Base-by-base conservation (phyloP, 495 filamentous ascomycete genomes). In the Talaromyces wortmannii region DNA sequence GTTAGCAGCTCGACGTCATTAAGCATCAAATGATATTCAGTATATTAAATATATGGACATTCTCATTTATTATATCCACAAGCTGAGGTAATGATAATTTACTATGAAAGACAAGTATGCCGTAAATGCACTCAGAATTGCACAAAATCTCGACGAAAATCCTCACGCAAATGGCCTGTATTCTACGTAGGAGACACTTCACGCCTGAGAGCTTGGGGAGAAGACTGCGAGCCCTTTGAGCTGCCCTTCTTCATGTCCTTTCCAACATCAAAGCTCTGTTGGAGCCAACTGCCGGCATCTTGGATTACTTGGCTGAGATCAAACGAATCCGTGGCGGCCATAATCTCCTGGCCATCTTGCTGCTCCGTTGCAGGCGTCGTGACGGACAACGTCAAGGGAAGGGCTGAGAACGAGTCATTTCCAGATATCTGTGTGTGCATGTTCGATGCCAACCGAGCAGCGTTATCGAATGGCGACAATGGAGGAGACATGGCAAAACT, bases 271-370 rank as follows among this genome's bases (percentile, higher is more conserved):
- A 71, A 74, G 57, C 72, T 74, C 47, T 76, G 66, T 48, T 71
- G 70, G 29, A 77, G 55, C 72, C 72, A 77, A 52, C 68, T 76
- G 5, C 74, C 74, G 23, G 68, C 67, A 56, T 77, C 74, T 3
- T 67, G 71, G 33, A 77, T 74, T 0, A 71, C 71, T 60, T 77
- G 67, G 52, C 65, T 75, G 12, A 75, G 62, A 46, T 73, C 66
- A 31, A 75, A 73, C 23, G 63, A 68, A 7, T 74, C 71, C 5
- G 49, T 48, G 29, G 57, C 62, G 12, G 56, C 55, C 8, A 60
- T 17, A 11, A 40, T 62, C 10, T 63, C 67, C 57, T 75, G 74
- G 7, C 68, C 70, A 55, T 76, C 71, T 47, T 76, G 70, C 40
- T 74, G 70, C 7, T 59, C 65, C 2, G 68, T 72, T 5, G 67